Evolutionary conservation across 352 stramenopile genomes (phyloP).

Genomic region (Pythium rishiriense): DNA sequence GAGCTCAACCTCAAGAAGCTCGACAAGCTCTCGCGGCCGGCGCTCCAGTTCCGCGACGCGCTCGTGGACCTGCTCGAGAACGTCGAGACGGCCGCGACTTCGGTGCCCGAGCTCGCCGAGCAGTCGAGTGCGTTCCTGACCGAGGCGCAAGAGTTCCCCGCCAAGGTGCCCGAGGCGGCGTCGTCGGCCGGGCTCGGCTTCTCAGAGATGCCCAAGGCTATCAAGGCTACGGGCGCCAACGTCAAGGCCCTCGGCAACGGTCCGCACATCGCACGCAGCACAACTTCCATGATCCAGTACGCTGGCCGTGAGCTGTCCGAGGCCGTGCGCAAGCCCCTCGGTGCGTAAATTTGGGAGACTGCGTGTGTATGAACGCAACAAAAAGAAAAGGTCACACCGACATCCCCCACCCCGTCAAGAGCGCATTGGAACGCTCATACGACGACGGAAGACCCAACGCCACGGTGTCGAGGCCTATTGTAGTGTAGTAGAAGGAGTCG

Average conservation of each 20-base stretch:
- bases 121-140: constrained; percentile 37
- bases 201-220: constrained; percentile 47
- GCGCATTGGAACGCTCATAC: constrained; percentile 9
- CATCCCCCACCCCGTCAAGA: not conserved
- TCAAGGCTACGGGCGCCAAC: constrained; percentile 37
- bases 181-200: constrained; percentile 41
- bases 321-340: constrained; percentile 39
- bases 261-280: constrained; percentile 48
- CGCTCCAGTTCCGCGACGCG: constrained; percentile 44
- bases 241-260: constrained; percentile 48
- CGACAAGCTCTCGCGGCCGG: constrained; percentile 44
- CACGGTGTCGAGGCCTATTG: not conserved
- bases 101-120: constrained; percentile 45
- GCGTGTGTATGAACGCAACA: too few relatives aligned
- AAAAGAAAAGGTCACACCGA: too few relatives aligned
- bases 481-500: constrained; percentile 7
- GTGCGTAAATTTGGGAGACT: constrained; percentile 30
- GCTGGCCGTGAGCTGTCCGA: constrained; percentile 41
- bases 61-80: constrained; percentile 56
- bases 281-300: constrained; percentile 56
- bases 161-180: constrained; percentile 43
- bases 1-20: constrained; percentile 50
- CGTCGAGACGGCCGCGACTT: constrained; percentile 43
- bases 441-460: not conserved
- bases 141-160: constrained; percentile 46